Base-by-base conservation (phyloP, 106 monocot species). In the Amphibolis antarctica region DNA sequence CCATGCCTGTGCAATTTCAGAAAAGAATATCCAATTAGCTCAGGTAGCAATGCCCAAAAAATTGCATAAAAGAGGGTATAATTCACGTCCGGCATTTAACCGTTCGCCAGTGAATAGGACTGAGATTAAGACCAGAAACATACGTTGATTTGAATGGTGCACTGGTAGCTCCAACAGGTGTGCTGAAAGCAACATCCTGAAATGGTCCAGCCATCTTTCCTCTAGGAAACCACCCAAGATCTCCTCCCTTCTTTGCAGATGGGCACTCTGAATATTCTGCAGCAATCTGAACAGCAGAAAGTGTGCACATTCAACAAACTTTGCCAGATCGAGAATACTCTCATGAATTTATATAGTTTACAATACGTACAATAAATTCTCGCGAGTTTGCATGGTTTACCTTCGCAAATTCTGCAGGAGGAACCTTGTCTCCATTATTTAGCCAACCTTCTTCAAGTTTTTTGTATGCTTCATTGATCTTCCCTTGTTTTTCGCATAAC, bases 151-250 rank as follows among this genome's bases (percentile, higher is more conserved):
- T 98, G 73, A 98, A 98, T 12, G 96, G 90, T 53, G 80, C 90
- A 66, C 86, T 90, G 27, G 90, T 87, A 55, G 68, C 81, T 66
- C 94, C 96, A 72, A 96, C 67, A 60, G 72, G 75, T 44, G 96
- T 90, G 63, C 31, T 82, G 56, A 90, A 96, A 58, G 96, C 96
- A 53, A 96, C 86, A 31, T 96, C 96, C 68, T 96, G 96, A 45
- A 96, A 96, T 19, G 96, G 96, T 1, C 96, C 96, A 11, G 96
- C 96, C 96, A 96, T 96, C 74, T 96, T 90, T 2, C 96, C 96
- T 61, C 96, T 79, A 43, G 96, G 96, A 64, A 96, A 96, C 96
- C 96, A 96, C n/a, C 96, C 96, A 60, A 96, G 90, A 53, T 96
- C 96, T 76, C 90, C 96, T 31, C 96, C 96, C 75, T 96, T 96